Base-by-base conservation (phyloP, 2,329 filamentous ascomycete species). In the Lecanoromycetidae sp. region DNA sequence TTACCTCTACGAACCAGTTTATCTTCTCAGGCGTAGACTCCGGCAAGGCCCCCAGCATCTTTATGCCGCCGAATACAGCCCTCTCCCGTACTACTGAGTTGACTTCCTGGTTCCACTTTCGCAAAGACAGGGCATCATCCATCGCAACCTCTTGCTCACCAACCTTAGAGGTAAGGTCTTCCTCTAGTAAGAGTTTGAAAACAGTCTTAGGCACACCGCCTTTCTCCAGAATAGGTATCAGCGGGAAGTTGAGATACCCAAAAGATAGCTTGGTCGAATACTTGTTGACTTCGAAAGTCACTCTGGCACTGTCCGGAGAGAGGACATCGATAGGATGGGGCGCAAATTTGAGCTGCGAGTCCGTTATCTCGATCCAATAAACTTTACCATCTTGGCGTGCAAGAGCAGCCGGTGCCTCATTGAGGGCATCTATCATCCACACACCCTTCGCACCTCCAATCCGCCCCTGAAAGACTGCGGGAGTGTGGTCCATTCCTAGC, bases 401-500 rank as follows among this genome's bases (percentile, higher is more conserved):
- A 34, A 12, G 13, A 15, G 45, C 17, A 30, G 52, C 29, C 55
- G 45, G 13, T 6, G 58, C 64, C 55, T 48, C 60, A 54, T 63
- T 57, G 3, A 59, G 61, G 46, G 30, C 26, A 34, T 72, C 72
- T 1, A 77, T 64, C 58, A 76, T 72, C 77, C 77, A 80, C 4
- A 80, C 55, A 1, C 77, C 77, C 58, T 81, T 81, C 0, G 74
- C 73, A 1, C 77, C 76, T 15, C 67, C 70, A 47, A 80, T 75
- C 4, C 77, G 66, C 7, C 65, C 76, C 59, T 81, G 77, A 22
- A 76, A 73, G 1, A 60, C 54, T 32, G 36, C 43, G 3, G 53
- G 53, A 15, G 49, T 41, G 13, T 29, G 32, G 13, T 54, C 49
- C 8, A 71, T 61, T 0, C 67, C 68, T 3, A 71, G 60, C 0